phyloP scores from a whole-genome alignment of 2,329 filamentous ascomycete genomes.

The Trichocomaceae sp. region DNA sequence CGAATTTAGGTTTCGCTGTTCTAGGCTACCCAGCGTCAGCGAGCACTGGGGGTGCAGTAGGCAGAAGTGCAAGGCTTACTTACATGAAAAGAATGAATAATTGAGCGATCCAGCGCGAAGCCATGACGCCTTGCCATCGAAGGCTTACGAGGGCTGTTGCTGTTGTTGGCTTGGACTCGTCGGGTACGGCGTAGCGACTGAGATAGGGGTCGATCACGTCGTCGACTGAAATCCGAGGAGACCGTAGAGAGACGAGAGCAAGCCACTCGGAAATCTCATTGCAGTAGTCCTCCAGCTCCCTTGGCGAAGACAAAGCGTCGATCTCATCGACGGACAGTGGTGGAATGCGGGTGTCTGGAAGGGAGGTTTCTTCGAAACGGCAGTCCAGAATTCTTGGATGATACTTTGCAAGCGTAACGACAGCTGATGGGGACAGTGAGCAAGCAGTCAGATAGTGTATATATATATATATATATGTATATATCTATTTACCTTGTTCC shows the following conservation, averaged over 20 bases:
- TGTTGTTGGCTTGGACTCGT: conserved; percentile 18
- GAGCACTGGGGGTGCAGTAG: not conserved
- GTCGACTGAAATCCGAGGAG: conserved; percentile 30
- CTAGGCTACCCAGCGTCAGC: conserved; percentile 5
- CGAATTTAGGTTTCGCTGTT: not conserved
- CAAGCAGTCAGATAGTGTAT: not conserved
- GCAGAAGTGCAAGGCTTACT: conserved; percentile 21
- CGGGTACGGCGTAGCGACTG: conserved; percentile 37
- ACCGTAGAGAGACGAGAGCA: conserved; percentile 46
- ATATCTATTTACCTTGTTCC: conserved; percentile 38
- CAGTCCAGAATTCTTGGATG: conserved; percentile 33
- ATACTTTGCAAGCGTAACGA: conserved; percentile 27
- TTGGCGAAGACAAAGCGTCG: conserved; percentile 27
- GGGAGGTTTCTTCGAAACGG: conserved; percentile 19
- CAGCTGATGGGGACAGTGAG: not conserved
- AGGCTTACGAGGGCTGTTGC: conserved; percentile 28
- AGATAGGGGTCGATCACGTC: conserved; percentile 40
- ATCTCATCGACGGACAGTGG: conserved; percentile 24
- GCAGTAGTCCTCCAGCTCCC: conserved; percentile 55
- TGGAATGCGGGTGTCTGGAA: conserved; percentile 27
- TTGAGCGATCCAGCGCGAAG: conserved; percentile 33
- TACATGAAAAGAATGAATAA: conserved; percentile 33
- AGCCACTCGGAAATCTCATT: conserved; percentile 58
- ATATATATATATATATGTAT: not conserved
- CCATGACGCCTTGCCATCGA: conserved; percentile 40